Base-by-base conservation (phyloP, 345 rosid species). In the Melaleuca alternifolia region DNA sequence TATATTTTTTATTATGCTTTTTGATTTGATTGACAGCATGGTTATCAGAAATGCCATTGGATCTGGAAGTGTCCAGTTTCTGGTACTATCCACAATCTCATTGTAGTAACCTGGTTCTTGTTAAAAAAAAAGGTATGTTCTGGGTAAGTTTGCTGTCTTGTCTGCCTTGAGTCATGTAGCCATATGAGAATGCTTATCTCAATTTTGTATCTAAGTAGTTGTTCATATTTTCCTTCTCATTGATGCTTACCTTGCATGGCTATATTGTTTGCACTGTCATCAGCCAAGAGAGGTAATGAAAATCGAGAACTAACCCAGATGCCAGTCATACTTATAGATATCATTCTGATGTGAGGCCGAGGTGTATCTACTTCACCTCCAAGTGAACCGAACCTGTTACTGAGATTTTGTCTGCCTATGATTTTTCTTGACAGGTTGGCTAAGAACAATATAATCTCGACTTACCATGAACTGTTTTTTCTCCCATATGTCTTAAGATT, bases 371-470 rank as follows among this genome's bases (percentile, higher is more conserved):
- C 59, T 54, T 54, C 5, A 5, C 26, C 5, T 21, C 16, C 1
- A 54, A 54, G 59, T 26, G 59, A 54, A 2, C 59, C 6, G 26
- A 54, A n/a, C n/a, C 0, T 54, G 0, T 23, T 54, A 1, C 23
- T 1, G n/a, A n/a, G 59, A 54, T 6, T 23, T 23, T 54, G 59
- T 54, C n/a, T 54, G 59, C 59, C 59, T 23, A 54, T 23, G 59
- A n/a, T 23, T 54, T 54, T 54, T 54, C 5, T 23, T 23, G 59
- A 23, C 1, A 54, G 59, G 59, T 54, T 54, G 59, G n/a, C 59
- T 0, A 54, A 54, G 5, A 26, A 23, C 0, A 3, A 54, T 54
- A 23, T 0, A 9, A 23, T 54, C 59, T 54, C 0, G 11, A 9
- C 59, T 54, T 26, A 54, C 59, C 9, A 8, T 54, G 6, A 54